Evolutionary conservation across 1,284 basidiomycete genomes (phyloP), one percentile per base, ranked within the genome.

Genomic region (Papiliotrema terrestris): DNA sequence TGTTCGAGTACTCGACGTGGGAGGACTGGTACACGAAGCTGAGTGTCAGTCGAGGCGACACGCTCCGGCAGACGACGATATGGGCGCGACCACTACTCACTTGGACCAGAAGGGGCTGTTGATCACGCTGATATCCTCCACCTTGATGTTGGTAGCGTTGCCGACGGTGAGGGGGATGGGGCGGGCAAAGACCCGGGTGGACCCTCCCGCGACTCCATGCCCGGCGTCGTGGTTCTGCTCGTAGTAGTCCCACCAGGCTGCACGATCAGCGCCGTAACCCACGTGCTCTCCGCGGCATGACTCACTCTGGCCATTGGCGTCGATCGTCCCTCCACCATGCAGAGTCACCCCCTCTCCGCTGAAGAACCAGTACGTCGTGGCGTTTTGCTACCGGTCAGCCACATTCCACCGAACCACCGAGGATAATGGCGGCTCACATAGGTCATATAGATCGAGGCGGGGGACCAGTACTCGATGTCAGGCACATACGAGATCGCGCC

Each of bases 131-230:
- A 73, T 61, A 52, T 71, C 66, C 39, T 84, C 77, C 6, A 86
- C 75, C 0, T 80, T 56, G n/a, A 84, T 81, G 56, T 83, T 79
- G 25, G 76, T 78, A 2, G 82, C 81, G 68, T 86, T 82, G 59
- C 80, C 82, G 29, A 86, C 67, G 1, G 83, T 85, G 26, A 86
- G 72, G 17, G 80, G 82, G 51, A 86, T 81, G 0, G 84, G 84
- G 3, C 84, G 81, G 13, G 83, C 78, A 43, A 86, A 80, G 1
- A 80, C 78, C 2, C 80, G 69, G 5, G 78, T 78, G 11, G 76
- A 78, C 14, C 78, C 78, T 1, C 79, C 78, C 0, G 79, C 78
- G 17, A 77, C 77, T n/a, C 78, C 78, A 1, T 68, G 15, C 15
- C 37, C 37, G 8, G 37, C 52, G 52, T 74, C 69, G 65, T 73